Conservation (phyloP, 1,284 basidiomycete genomes). For the Cryptococcus floricola region DNA sequence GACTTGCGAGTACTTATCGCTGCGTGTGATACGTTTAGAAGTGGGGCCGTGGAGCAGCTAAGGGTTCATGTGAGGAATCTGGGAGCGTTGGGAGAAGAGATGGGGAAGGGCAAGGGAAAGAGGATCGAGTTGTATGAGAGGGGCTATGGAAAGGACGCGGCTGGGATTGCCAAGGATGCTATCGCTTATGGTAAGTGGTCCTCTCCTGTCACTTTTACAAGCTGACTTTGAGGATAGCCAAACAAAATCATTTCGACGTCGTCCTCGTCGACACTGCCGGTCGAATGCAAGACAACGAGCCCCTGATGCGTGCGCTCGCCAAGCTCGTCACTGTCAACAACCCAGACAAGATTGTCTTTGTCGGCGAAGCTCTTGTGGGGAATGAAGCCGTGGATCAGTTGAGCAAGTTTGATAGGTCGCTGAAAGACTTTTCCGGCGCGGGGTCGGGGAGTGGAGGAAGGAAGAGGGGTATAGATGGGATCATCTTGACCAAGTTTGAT, state of each 20-base stretch:
- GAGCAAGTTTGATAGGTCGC: slow-evolving; percentile 85
- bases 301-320: slow-evolving; percentile 94
- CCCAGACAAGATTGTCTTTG: slow-evolving; percentile 94
- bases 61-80: slow-evolving; percentile 94
- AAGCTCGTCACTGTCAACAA: slow-evolving; percentile 90
- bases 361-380: slow-evolving; percentile 91
- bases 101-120: slow-evolving; percentile 50
- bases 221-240: slow-evolving; percentile 54
- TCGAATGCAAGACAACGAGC: slow-evolving; percentile 98
- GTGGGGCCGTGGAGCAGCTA: slow-evolving; percentile 96
- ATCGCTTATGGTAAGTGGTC: slow-evolving; percentile 69
- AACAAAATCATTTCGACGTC: slow-evolving; percentile 84
- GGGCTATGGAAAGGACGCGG: slow-evolving; percentile 97
- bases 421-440: slow-evolving; percentile 70
- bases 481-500: slow-evolving; percentile 96
- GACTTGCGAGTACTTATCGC: slow-evolving; percentile 89
- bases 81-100: slow-evolving; percentile 73
- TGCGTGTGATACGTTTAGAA: slow-evolving; percentile 97
- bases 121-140: slow-evolving; percentile 88
- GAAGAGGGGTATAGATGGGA: slow-evolving; percentile 84
- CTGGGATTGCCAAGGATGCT: slow-evolving; percentile 93
- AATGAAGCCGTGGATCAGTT: slow-evolving; percentile 96
- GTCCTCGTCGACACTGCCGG: slow-evolving; percentile 97
- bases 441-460: slow-evolving; percentile 43
- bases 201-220: background rate